phyloP scores from a whole-genome alignment of 257 asterid species.

The Jacaranda mimosifolia region DNA sequence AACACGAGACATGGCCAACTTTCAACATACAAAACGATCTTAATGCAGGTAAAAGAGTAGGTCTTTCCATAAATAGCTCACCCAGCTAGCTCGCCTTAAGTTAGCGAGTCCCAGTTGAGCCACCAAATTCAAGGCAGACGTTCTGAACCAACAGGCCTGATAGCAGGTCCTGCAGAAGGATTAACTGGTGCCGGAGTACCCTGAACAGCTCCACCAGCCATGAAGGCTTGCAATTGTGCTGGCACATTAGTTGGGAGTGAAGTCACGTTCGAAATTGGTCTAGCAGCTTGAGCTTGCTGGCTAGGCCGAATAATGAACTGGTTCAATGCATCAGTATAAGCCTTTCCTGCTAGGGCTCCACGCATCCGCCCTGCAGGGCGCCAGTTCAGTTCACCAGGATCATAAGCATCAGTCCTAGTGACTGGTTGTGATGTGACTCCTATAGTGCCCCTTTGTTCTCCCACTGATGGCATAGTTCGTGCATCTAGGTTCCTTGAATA shows the following conservation, averaged over 20 bases:
- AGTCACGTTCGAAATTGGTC: conserved; percentile 44
- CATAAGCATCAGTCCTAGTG: conserved; percentile 35
- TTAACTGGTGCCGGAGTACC: conserved; percentile 23
- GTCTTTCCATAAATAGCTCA: background rate
- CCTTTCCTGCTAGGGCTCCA: conserved; percentile 76
- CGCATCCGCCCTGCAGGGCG: conserved; percentile 79
- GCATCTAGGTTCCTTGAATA: conserved; percentile 41
- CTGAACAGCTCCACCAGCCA: conserved; percentile 29
- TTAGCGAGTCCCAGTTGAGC: conserved; percentile 45
- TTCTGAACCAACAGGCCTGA: conserved; percentile 40
- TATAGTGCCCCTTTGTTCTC: conserved; percentile 43
- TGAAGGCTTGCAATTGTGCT: conserved; percentile 41
- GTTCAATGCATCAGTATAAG: conserved; percentile 57
- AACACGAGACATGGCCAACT: background rate
- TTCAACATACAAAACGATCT: background rate
- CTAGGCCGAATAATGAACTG: conserved; percentile 55
- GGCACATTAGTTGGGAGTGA: conserved; percentile 41
- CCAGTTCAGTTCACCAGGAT: conserved; percentile 50
- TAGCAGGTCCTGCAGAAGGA: conserved; percentile 30
- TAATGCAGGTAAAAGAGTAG: background rate
- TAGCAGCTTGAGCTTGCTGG: conserved; percentile 54
- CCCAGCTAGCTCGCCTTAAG: background rate
- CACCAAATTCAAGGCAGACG: conserved; percentile 30
- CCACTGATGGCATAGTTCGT: conserved; percentile 31
- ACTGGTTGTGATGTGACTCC: conserved; percentile 43